Evolutionary conservation across 2,329 filamentous ascomycete genomes (phyloP).

Genomic region (Botrytis byssoidea): DNA sequence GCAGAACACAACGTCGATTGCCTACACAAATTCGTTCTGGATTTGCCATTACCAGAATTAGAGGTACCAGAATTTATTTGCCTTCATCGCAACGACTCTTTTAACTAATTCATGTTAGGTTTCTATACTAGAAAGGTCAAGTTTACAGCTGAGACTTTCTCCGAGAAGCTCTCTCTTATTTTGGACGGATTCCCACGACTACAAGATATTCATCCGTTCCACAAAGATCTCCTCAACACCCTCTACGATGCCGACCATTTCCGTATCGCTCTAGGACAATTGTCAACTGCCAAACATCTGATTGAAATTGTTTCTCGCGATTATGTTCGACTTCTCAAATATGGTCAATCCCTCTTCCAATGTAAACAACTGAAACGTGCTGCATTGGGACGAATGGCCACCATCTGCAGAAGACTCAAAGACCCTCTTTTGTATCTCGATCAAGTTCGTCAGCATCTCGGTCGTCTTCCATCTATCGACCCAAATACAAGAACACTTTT

Average conservation of each 20-base stretch:
- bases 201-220: conserved; percentile 94
- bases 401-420: conserved; percentile 90
- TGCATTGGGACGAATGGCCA: conserved; percentile 96
- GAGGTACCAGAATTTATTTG: conserved; percentile 46
- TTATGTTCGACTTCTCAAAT: conserved; percentile 94
- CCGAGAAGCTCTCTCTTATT: conserved; percentile 87
- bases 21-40: conserved; percentile 94
- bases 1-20: conserved; percentile 85
- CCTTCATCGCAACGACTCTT: background rate
- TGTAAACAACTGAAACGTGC: conserved; percentile 99
- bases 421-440: conserved; percentile 94
- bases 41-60: conserved; percentile 93
- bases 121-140: conserved; percentile 99
- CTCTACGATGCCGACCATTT: conserved; percentile 99
- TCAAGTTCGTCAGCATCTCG: conserved; percentile 94
- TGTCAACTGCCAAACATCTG: conserved; percentile 92
- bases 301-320: conserved; percentile 96
- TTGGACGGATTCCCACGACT: conserved; percentile 91
- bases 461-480: conserved; percentile 96
- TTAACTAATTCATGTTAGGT: conserved; percentile 46
- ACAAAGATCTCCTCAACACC: conserved; percentile 83
- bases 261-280: conserved; percentile 90
- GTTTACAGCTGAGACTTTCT: conserved; percentile 95
- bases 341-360: conserved; percentile 94
- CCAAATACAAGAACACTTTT: conserved; percentile 94